Evolutionary conservation across 1,284 basidiomycete genomes (phyloP).

Genomic region (Apiotrichum veenhuisii): DNA sequence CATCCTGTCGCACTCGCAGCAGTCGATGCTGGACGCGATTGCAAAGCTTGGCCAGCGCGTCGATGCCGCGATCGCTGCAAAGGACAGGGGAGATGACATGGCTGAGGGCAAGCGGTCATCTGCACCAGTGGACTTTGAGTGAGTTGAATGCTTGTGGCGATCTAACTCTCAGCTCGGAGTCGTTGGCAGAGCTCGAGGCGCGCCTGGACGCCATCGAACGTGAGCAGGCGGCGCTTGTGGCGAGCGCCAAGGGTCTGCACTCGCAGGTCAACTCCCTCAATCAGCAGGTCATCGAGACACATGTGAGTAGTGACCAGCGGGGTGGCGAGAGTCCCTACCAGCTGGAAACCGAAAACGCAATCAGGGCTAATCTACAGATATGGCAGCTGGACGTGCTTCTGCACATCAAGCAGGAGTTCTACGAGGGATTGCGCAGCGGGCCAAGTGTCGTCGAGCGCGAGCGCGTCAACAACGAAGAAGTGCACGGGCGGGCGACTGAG

Average conservation of each 20-base stretch:
- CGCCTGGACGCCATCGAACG: conserved; percentile 4
- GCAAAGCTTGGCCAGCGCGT: conserved; percentile 34
- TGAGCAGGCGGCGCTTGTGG: neutral
- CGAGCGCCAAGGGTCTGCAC: neutral
- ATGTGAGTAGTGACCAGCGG: too few species aligned
- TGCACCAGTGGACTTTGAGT: too few species aligned
- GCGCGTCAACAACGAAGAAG: neutral
- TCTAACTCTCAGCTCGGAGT: neutral
- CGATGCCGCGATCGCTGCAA: conserved; percentile 15
- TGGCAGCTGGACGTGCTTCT: conserved; percentile 50
- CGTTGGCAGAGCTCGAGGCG: neutral
- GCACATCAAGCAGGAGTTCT: conserved; percentile 62
- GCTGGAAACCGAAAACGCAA: too few species aligned
- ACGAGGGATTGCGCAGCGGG: neutral
- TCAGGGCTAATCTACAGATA: conserved; percentile 20
- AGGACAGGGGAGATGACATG: neutral
- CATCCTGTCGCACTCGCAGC: conserved; percentile 45
- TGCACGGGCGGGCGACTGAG: too few species aligned
- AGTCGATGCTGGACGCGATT: conserved; percentile 47
- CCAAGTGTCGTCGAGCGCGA: neutral
- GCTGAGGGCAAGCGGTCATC: neutral
- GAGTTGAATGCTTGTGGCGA: neutral
- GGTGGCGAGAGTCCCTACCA: too few species aligned
- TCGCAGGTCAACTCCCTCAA: neutral
- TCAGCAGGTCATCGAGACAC: neutral